Percentiles rank a stretch among this genome's conserved stretches.
Evolutionary conservation across 164 flowering plant species (phyloP).

Genomic region (Chimonanthus praecox): DNA sequence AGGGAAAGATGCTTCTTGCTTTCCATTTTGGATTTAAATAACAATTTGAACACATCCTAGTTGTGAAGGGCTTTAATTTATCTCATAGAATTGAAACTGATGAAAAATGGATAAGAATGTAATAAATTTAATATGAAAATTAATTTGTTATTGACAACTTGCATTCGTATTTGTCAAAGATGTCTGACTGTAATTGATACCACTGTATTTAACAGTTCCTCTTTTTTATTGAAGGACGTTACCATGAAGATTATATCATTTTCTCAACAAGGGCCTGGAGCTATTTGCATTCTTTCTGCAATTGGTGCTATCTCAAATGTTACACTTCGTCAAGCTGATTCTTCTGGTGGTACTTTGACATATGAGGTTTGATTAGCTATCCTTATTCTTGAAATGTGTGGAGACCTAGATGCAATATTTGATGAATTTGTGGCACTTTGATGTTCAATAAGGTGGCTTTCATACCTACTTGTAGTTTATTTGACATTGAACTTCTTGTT

Average conservation of each 20-base stretch:
- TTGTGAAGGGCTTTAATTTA: too few relatives aligned
- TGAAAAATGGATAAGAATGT: too few relatives aligned
- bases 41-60: too few relatives aligned
- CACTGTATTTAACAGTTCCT: neutral
- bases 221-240: constrained; percentile 55
- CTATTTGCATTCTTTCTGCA: constrained; percentile 93
- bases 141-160: too few relatives aligned
- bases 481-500: neutral
- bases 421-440: neutral
- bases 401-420: neutral
- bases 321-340: constrained; percentile 96
- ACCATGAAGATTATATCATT: constrained; percentile 96
- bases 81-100: too few relatives aligned
- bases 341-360: constrained; percentile 95
- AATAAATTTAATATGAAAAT: too few relatives aligned
- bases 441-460: neutral
- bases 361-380: constrained; percentile 68
- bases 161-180: too few relatives aligned
- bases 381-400: neutral
- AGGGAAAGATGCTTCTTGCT: too few relatives aligned
- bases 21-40: too few relatives aligned
- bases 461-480: neutral
- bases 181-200: neutral
- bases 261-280: constrained; percentile 98
- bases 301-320: constrained; percentile 97